A percentile compares a stretch with the other conserved stretches of the same genome.
phyloP scores from a whole-genome alignment of 2,329 filamentous ascomycete genomes.

The Aotearoamyces nothofagi region DNA sequence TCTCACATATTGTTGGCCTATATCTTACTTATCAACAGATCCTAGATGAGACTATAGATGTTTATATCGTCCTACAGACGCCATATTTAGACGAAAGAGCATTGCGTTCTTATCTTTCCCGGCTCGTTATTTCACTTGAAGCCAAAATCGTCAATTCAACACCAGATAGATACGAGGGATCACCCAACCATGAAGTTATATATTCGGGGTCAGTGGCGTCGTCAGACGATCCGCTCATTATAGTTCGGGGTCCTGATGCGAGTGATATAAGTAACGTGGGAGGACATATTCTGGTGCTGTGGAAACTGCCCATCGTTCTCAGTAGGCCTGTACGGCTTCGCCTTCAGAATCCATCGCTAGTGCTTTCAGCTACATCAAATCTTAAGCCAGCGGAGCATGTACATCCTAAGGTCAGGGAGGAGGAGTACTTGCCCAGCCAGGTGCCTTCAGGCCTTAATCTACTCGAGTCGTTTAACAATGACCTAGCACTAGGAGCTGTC shows the following conservation, averaged over 20 bases:
- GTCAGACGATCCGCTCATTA: slow-evolving; percentile 32
- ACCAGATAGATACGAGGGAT: slow-evolving; percentile 26
- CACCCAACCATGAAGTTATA: slow-evolving; percentile 40
- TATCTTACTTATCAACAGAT: slow-evolving; percentile 34
- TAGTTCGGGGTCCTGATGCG: slow-evolving; percentile 27
- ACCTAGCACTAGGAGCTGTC: slow-evolving; percentile 44
- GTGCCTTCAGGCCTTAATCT: slow-evolving; percentile 59
- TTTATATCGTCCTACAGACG: slow-evolving; percentile 54
- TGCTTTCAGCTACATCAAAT: slow-evolving; percentile 47
- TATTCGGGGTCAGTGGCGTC: slow-evolving; percentile 37
- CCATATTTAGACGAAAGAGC: slow-evolving; percentile 40
- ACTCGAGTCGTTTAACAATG: slow-evolving; percentile 56
- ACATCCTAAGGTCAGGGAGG: slow-evolving; percentile 25
- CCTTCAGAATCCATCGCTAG: slow-evolving; percentile 48
- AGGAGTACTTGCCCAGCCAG: slow-evolving; percentile 56
- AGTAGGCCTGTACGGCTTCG: slow-evolving; percentile 41
- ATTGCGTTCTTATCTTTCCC: slow-evolving; percentile 41
- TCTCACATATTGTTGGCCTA: slow-evolving; percentile 14
- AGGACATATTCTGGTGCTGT: slow-evolving; percentile 36
- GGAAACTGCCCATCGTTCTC: slow-evolving; percentile 45
- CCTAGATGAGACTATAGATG: slow-evolving; percentile 57
- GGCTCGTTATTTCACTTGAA: slow-evolving; percentile 52
- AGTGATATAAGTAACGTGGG: slow-evolving; percentile 13
- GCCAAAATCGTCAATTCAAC: slow-evolving; percentile 46
- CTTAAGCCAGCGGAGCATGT: slow-evolving; percentile 35